Evolutionary conservation across 371 early-diverging fungal genomes (phyloP).

Genomic region (Chytridium lagenaria): DNA sequence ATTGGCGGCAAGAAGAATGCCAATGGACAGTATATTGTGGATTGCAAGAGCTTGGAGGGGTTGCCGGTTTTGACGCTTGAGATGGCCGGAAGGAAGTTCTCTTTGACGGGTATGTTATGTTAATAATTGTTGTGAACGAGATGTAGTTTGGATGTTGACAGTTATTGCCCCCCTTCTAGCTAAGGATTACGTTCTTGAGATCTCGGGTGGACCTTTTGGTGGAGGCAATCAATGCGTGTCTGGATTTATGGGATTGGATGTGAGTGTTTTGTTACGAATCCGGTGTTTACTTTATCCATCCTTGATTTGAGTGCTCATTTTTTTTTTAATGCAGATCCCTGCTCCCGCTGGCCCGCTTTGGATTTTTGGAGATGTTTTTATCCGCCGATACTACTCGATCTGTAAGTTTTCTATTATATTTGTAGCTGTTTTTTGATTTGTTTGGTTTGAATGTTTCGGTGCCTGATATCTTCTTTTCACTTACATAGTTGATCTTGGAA

Average conservation of each 20-base stretch:
- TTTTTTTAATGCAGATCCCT: conserved; percentile 47
- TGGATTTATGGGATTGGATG: conserved; percentile 92
- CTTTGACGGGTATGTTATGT: conserved; percentile 57
- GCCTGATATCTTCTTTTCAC: no score
- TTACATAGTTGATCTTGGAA: no score
- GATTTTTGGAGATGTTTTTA: conserved; percentile 93
- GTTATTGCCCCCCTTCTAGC: conserved; percentile 29
- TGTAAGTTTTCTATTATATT: conserved; percentile 52
- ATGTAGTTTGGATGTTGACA: no score
- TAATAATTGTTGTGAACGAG: no score
- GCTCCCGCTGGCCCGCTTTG: conserved; percentile 63
- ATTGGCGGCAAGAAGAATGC: conserved; percentile 91
- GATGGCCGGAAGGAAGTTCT: conserved; percentile 75
- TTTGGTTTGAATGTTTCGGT: no score
- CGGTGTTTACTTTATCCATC: background rate
- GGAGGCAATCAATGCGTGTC: conserved; percentile 78
- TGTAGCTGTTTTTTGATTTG: no score
- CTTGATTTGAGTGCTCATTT: background rate
- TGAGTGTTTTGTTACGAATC: conserved; percentile 40
- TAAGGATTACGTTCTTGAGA: conserved; percentile 82
- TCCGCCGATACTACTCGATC: conserved; percentile 89
- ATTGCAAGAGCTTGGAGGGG: conserved; percentile 67
- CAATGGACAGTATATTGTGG: conserved; percentile 86
- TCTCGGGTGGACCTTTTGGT: conserved; percentile 48
- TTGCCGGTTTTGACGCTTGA: conserved; percentile 79